phyloP scores from a whole-genome alignment of 2,329 filamentous ascomycete species.

The Neoascochyta sp. region DNA sequence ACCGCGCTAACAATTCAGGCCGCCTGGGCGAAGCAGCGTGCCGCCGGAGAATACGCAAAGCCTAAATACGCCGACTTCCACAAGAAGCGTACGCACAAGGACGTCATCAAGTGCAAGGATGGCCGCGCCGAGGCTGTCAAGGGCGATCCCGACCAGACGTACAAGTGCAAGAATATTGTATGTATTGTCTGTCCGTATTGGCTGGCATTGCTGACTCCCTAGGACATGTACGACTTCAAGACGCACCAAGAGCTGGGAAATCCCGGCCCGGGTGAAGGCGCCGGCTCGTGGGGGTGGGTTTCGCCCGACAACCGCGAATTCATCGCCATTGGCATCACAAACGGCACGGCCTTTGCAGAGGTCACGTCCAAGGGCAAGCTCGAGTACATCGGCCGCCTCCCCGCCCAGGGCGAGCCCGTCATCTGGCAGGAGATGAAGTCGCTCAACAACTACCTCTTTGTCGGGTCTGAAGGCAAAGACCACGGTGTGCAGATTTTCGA shows the following conservation, averaged over 20 bases:
- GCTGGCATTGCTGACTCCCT: slow-evolving; percentile 5
- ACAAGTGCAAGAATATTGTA: slow-evolving; percentile 47
- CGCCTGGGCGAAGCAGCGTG: slow-evolving; percentile 31
- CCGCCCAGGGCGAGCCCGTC: slow-evolving; percentile 43
- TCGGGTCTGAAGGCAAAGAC: slow-evolving; percentile 39
- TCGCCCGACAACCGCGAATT: slow-evolving; percentile 53
- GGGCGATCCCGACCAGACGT: slow-evolving; percentile 40
- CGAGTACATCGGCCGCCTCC: slow-evolving; percentile 53
- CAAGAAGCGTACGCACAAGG: slow-evolving; percentile 25
- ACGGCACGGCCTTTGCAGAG: slow-evolving; percentile 55
- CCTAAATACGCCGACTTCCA: slow-evolving; percentile 31
- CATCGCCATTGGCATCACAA: slow-evolving; percentile 53
- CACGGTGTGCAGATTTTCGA: slow-evolving; percentile 62
- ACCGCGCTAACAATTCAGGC: slow-evolving; percentile 18
- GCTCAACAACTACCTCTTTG: slow-evolving; percentile 40
- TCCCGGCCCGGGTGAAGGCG: slow-evolving; percentile 36
- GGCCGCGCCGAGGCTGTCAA: slow-evolving; percentile 37
- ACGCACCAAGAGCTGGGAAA: slow-evolving; percentile 54
- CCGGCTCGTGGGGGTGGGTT: slow-evolving; percentile 54
- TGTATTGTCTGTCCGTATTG: slow-evolving; percentile 22
- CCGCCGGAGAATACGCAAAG: slow-evolving; percentile 30
- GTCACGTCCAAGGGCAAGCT: slow-evolving; percentile 49
- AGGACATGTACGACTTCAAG: slow-evolving; percentile 56
- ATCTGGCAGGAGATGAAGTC: slow-evolving; percentile 54
- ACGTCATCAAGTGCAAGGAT: slow-evolving; percentile 32